Conservation (phyloP, 179 eudicot species). For the Beta macrorhiza region DNA sequence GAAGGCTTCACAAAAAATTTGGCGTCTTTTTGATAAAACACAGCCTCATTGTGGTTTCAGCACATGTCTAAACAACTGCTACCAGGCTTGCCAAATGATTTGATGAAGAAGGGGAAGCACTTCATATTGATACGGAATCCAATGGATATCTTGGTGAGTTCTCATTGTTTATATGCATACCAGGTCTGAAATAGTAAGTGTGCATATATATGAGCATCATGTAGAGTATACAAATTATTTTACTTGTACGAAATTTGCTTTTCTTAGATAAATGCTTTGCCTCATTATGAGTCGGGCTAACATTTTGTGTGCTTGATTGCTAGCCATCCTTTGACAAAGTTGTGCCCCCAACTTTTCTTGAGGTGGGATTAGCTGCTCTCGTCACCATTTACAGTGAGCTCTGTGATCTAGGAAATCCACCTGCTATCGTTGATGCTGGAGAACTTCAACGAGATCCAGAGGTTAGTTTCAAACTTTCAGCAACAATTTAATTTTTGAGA, state of each 20-base stretch:
- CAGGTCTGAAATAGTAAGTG: not conserved
- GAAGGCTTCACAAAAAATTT: not conserved
- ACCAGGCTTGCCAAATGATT: slow-evolving; percentile 61
- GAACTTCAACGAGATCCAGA: slow-evolving; percentile 78
- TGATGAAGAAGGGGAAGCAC: slow-evolving; percentile 90
- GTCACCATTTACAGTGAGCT: slow-evolving; percentile 72
- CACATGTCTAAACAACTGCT: slow-evolving; percentile 78
- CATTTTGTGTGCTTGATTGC: slow-evolving; percentile 23
- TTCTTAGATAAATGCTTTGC: not conserved
- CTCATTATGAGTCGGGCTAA: slow-evolving; percentile 8
- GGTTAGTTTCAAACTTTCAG: slow-evolving; percentile 36
- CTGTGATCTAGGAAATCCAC: slow-evolving; percentile 64
- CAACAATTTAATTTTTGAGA: not conserved
- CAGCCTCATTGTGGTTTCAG: slow-evolving; percentile 40
- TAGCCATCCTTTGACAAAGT: slow-evolving; percentile 90
- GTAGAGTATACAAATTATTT: not conserved
- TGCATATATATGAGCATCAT: not conserved
- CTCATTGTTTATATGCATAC: not conserved
- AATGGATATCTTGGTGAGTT: slow-evolving; percentile 70
- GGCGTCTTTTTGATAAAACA: not conserved
- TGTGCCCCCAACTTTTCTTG: slow-evolving; percentile 65
- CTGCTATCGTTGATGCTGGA: slow-evolving; percentile 73
- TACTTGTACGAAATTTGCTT: not conserved
- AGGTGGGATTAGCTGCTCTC: slow-evolving; percentile 69
- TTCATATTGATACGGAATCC: slow-evolving; percentile 85